phyloP scores from a whole-genome alignment of 2,329 filamentous ascomycete genomes.

The Triangularia setosa region DNA sequence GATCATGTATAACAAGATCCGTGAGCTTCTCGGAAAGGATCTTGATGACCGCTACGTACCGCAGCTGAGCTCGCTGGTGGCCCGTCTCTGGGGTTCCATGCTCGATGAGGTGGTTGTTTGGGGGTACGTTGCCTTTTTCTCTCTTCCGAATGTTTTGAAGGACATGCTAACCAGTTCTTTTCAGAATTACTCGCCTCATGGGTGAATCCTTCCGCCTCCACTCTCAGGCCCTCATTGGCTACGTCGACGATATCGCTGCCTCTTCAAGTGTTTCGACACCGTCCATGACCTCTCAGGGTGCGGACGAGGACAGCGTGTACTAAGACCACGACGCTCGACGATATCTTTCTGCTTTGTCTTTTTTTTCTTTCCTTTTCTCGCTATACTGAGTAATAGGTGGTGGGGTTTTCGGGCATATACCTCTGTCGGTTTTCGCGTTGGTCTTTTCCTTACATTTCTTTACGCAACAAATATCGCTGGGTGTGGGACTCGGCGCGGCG shows the following conservation, averaged over 20 bases:
- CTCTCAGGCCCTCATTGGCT: slow-evolving; percentile 88
- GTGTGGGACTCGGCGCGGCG: slow-evolving; percentile 22
- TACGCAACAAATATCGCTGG: slow-evolving; percentile 17
- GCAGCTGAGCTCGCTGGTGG: slow-evolving; percentile 92
- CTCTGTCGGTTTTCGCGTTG: slow-evolving; percentile 34
- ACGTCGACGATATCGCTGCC: slow-evolving; percentile 77
- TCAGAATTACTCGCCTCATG: slow-evolving; percentile 88
- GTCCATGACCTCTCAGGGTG: slow-evolving; percentile 68
- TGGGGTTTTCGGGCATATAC: slow-evolving; percentile 43
- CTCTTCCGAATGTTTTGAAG: slow-evolving; percentile 9
- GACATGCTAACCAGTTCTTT: slow-evolving; percentile 39
- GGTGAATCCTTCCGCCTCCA: slow-evolving; percentile 97
- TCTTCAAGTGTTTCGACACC: slow-evolving; percentile 67
- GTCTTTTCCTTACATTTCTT: slow-evolving; percentile 31
- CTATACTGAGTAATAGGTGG: slow-evolving; percentile 21
- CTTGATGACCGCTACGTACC: slow-evolving; percentile 74
- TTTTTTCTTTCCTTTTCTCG: slow-evolving; percentile 33
- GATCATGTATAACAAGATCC: slow-evolving; percentile 88
- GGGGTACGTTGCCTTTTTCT: slow-evolving; percentile 67
- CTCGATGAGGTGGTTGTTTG: slow-evolving; percentile 98
- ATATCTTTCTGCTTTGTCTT: slow-evolving; percentile 49
- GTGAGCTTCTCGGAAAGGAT: slow-evolving; percentile 86
- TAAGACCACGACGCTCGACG: slow-evolving; percentile 42
- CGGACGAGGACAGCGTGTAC: slow-evolving; percentile 69
- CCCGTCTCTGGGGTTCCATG: slow-evolving; percentile 95